phyloP scores from a whole-genome alignment of 2,329 filamentous ascomycete genomes.

The Ceratocystis huliohia region DNA sequence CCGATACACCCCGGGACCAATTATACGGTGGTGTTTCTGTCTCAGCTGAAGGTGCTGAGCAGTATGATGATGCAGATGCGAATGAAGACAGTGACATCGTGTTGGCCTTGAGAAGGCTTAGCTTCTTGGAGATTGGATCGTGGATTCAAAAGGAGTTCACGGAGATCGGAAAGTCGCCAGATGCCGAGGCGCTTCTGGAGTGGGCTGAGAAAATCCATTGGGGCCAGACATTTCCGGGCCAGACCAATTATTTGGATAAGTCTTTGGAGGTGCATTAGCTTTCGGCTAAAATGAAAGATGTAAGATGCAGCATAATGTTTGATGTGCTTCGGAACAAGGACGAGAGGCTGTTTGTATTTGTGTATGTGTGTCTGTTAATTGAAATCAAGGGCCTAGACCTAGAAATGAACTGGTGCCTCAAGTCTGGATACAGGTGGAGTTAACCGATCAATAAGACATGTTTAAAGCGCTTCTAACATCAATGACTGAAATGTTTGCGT shows the following conservation, averaged over 20 bases:
- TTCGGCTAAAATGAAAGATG: background rate
- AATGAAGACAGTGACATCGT: slow-evolving; percentile 1
- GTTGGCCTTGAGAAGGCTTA: background rate
- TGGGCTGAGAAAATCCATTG: slow-evolving; percentile 17
- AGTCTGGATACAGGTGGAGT: too few relatives aligned
- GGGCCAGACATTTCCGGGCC: slow-evolving; percentile 13
- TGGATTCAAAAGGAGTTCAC: slow-evolving; percentile 13
- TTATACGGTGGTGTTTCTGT: background rate
- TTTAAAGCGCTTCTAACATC: background rate
- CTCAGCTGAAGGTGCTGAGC: background rate
- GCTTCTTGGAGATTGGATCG: slow-evolving; percentile 12
- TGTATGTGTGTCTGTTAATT: background rate
- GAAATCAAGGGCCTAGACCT: background rate
- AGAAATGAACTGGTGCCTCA: background rate
- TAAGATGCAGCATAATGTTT: background rate
- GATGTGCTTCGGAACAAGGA: background rate
- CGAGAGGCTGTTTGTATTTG: background rate
- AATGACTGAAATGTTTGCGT: background rate
- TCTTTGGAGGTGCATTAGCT: slow-evolving; percentile 9
- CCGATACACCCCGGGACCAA: slow-evolving; percentile 14
- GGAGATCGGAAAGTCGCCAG: slow-evolving; percentile 6
- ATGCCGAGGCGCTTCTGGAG: slow-evolving; percentile 10
- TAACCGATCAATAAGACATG: background rate
- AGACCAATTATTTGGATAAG: slow-evolving; percentile 9
- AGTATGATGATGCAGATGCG: slow-evolving; percentile 1